A percentile compares a stretch with the other conserved stretches of the same genome.
Conservation (phyloP, 2,329 filamentous ascomycete species). For the Daldinia eschscholtzii region DNA sequence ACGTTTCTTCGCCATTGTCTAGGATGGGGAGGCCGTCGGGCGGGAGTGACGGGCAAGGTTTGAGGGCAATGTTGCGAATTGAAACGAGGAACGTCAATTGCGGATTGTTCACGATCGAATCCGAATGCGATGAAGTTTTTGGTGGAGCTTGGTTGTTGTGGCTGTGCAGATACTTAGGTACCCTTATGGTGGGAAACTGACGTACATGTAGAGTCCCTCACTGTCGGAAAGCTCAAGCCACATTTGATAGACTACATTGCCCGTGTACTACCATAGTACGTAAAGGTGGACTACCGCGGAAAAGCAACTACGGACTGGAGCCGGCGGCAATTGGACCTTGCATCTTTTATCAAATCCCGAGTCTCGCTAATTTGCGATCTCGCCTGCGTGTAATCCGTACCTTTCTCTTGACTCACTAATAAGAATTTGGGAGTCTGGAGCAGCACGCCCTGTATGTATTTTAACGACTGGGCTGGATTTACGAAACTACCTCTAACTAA, state of each 20-base stretch:
- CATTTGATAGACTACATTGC: neutral
- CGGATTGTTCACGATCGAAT: constrained; percentile 21
- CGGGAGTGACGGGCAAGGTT: constrained; percentile 14
- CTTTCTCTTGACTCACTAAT: neutral
- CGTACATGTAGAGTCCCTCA: neutral
- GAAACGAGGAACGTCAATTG: constrained; percentile 24
- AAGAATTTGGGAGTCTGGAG: neutral
- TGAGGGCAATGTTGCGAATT: constrained; percentile 6
- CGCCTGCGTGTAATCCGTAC: neutral
- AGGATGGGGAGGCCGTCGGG: constrained; percentile 21
- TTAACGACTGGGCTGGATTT: neutral
- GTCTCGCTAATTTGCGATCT: constrained; percentile 8
- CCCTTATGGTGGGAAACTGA: neutral
- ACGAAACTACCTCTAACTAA: neutral
- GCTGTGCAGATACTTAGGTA: constrained; percentile 28
- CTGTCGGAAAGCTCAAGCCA: neutral
- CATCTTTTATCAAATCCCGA: constrained; percentile 4
- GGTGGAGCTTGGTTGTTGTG: constrained; percentile 46
- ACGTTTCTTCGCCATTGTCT: constrained; percentile 60
- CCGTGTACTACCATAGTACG: neutral
- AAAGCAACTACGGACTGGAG: constrained; percentile 7
- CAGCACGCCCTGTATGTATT: constrained; percentile 5
- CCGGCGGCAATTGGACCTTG: neutral
- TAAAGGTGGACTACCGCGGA: neutral
- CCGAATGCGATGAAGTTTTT: constrained; percentile 43